phyloP scores from a whole-genome alignment of 1,139 yeast species.

The Geotrichum cucujoidarum region DNA sequence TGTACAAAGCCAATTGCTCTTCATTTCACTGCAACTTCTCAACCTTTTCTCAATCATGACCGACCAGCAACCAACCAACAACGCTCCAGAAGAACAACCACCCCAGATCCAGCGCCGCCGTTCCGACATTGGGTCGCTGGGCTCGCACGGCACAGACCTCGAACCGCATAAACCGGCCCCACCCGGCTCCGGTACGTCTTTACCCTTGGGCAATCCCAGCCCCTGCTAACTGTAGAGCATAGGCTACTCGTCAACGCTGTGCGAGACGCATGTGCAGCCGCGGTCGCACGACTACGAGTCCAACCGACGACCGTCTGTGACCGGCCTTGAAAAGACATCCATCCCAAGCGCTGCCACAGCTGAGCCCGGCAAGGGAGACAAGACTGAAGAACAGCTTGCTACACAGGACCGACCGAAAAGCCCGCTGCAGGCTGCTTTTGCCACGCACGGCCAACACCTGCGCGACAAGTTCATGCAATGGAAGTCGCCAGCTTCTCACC shows the following conservation, averaged over 20 bases:
- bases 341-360: background rate
- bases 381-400: background rate
- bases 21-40: no score
- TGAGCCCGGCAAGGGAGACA: background rate
- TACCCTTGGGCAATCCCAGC: background rate
- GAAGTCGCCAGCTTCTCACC: background rate
- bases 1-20: no score
- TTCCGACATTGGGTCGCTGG: constrained; percentile 4
- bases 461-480: constrained; percentile 4
- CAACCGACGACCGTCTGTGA: constrained; percentile 2
- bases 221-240: background rate
- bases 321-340: constrained; percentile 1
- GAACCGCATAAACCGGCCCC: background rate
- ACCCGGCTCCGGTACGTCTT: constrained; percentile 2
- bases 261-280: background rate
- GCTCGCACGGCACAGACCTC: background rate
- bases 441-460: background rate
- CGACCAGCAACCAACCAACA: no score
- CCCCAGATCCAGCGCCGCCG: constrained; percentile 3
- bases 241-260: constrained; percentile 9
- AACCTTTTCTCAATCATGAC: no score
- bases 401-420: background rate
- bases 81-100: no score
- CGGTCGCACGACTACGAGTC: constrained; percentile 7
- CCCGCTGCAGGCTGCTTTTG: background rate